A percentile compares a stretch with the other conserved stretches of the same genome.
These are phyloP conservation scores for Aspergillus sp. DNA, from an alignment of 2,329 filamentous ascomycete species.

Conservation along the genomic window DNA sequence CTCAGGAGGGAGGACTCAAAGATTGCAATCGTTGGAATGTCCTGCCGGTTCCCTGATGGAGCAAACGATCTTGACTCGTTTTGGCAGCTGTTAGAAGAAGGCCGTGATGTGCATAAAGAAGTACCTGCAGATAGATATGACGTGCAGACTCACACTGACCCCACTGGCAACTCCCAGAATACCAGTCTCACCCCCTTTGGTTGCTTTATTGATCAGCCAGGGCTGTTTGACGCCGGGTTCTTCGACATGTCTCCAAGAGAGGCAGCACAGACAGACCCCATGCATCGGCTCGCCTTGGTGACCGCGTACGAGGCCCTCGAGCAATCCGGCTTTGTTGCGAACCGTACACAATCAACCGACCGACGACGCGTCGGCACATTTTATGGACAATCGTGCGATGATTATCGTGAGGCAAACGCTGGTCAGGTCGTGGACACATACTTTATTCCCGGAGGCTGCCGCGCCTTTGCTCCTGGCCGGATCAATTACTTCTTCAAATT, in stretches of 20 bases:
- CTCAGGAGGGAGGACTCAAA: background rate
- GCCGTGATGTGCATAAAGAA: slow-evolving; percentile 29
- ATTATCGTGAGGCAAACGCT: slow-evolving; percentile 65
- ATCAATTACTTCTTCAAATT: slow-evolving; percentile 78
- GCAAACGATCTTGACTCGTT: slow-evolving; percentile 59
- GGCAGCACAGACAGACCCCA: slow-evolving; percentile 68
- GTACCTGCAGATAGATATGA: slow-evolving; percentile 37
- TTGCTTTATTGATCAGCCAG: slow-evolving; percentile 38
- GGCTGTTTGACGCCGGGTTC: slow-evolving; percentile 39
- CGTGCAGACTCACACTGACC: slow-evolving; percentile 31
- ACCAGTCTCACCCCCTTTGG: slow-evolving; percentile 32
- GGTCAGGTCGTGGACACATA: slow-evolving; percentile 68
- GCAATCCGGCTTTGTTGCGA: slow-evolving; percentile 71
- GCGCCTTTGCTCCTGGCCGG: slow-evolving; percentile 60
- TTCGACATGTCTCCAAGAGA: slow-evolving; percentile 60
- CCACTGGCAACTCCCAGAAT: slow-evolving; percentile 31
- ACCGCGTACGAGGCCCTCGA: slow-evolving; percentile 79
- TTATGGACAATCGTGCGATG: slow-evolving; percentile 68
- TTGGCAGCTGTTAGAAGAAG: slow-evolving; percentile 56
- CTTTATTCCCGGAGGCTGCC: slow-evolving; percentile 62
- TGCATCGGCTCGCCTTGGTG: slow-evolving; percentile 70
- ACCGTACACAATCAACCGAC: slow-evolving; percentile 64
- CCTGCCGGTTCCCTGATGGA: slow-evolving; percentile 65
- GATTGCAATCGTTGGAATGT: slow-evolving; percentile 72
- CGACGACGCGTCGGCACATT: slow-evolving; percentile 65